Evolutionary conservation across 257 asterid species (phyloP).

Genomic region (Przewalskia tangutica): DNA sequence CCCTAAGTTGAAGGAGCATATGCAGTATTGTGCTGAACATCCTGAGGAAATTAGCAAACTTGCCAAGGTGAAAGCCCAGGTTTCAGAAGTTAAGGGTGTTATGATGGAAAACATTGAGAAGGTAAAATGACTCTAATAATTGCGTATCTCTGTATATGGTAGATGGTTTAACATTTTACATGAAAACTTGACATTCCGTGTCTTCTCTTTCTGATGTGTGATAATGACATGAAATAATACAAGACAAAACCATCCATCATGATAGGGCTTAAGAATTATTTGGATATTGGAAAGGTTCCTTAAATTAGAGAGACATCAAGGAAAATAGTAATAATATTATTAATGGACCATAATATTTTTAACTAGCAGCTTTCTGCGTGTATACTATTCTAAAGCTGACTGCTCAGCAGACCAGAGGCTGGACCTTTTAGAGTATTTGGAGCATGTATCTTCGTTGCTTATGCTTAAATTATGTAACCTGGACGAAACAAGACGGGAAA

Average conservation of each 20-base stretch:
- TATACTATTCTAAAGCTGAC: not conserved
- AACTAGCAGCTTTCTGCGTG: not conserved
- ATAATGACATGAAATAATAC: not conserved
- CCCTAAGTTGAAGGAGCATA: conserved; percentile 67
- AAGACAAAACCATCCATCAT: not conserved
- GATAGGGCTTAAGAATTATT: not conserved
- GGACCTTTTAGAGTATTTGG: not conserved
- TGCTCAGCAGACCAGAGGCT: not conserved
- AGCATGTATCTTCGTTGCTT: not conserved
- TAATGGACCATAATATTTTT: not conserved
- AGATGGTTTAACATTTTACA: not conserved
- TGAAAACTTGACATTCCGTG: not conserved
- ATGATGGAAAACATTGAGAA: conserved; percentile 88
- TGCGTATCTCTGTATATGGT: not conserved
- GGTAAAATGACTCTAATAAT: conserved; percentile 21
- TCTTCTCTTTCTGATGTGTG: not conserved
- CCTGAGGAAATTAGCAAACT: conserved; percentile 81
- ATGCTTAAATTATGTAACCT: not conserved
- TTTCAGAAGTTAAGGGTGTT: conserved; percentile 81
- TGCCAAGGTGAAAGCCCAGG: conserved; percentile 76
- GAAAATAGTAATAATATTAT: not conserved
- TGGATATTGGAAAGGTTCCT: not conserved
- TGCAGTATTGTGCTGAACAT: conserved; percentile 59
- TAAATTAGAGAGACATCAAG: not conserved
- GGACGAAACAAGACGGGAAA: not conserved